Evolutionary conservation across 2,329 filamentous ascomycete species (phyloP).

Genomic region (Phyllosticta paracitricarpa): DNA sequence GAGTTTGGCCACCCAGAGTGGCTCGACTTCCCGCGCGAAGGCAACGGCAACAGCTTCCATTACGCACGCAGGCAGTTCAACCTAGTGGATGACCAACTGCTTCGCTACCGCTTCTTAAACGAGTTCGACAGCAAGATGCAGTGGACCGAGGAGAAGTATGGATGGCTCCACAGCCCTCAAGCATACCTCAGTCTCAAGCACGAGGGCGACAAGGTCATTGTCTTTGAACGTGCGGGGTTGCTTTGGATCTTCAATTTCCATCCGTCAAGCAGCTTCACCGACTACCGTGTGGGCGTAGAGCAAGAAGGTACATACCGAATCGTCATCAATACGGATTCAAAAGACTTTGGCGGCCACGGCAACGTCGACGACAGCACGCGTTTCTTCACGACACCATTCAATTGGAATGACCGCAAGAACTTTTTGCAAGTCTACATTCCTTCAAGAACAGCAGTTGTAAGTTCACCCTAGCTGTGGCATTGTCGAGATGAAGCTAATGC

Average conservation of each 20-base stretch:
- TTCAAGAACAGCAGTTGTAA: constrained; percentile 69
- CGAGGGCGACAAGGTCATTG: constrained; percentile 85
- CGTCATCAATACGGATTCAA: constrained; percentile 70
- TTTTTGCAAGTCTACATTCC: constrained; percentile 90
- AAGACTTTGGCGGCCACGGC: constrained; percentile 67
- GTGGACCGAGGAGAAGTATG: constrained; percentile 72
- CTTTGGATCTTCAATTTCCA: constrained; percentile 98
- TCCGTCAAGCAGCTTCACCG: constrained; percentile 70
- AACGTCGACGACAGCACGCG: constrained; percentile 69
- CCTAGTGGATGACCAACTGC: constrained; percentile 70
- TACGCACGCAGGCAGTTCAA: constrained; percentile 92
- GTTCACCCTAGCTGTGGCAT: constrained; percentile 18
- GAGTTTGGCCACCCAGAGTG: constrained; percentile 98
- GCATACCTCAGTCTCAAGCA: constrained; percentile 93
- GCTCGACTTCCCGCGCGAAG: constrained; percentile 93
- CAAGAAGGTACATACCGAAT: constrained; percentile 75
- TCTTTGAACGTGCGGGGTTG: constrained; percentile 84
- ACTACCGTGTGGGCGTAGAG: constrained; percentile 88
- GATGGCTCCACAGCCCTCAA: constrained; percentile 78
- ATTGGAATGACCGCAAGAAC: constrained; percentile 84
- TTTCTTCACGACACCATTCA: constrained; percentile 85
- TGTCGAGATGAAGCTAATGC: background rate
- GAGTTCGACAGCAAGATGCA: constrained; percentile 94
- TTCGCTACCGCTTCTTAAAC: constrained; percentile 87
- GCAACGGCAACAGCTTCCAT: constrained; percentile 89